phyloP scores from a whole-genome alignment of 768 basidiomycete genomes.

The Gloeopeniophorella convolvens region DNA sequence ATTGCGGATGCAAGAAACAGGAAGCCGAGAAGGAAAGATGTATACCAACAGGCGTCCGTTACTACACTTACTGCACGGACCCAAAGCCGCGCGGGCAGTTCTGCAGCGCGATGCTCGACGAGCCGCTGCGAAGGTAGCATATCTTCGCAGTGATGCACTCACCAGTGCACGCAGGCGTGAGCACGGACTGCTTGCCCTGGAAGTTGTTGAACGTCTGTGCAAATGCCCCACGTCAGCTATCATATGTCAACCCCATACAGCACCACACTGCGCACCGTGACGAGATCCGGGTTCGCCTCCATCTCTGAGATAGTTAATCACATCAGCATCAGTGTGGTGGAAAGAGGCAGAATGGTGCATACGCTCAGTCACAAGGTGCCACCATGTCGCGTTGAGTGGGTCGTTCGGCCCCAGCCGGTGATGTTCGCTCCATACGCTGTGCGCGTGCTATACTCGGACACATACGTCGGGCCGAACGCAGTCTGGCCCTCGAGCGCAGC shows the following conservation, averaged over 20 bases:
- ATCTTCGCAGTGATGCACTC: slow-evolving; percentile 62
- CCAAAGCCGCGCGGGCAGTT: slow-evolving; percentile 62
- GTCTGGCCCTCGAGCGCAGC: slow-evolving; percentile 51
- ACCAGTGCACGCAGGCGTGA: slow-evolving; percentile 48
- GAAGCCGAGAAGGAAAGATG: too few species aligned
- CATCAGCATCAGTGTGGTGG: neutral
- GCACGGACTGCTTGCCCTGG: slow-evolving; percentile 65
- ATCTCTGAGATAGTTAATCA: slow-evolving; percentile 39
- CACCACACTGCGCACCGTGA: slow-evolving; percentile 37
- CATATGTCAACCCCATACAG: neutral
- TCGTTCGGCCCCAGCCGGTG: slow-evolving; percentile 53
- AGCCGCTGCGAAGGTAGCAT: slow-evolving; percentile 74
- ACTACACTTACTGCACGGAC: slow-evolving; percentile 52
- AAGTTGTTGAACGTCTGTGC: slow-evolving; percentile 56
- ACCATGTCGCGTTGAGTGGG: slow-evolving; percentile 78
- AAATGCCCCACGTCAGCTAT: slow-evolving; percentile 1
- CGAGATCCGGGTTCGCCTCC: slow-evolving; percentile 47
- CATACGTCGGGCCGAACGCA: slow-evolving; percentile 52
- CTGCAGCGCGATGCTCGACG: slow-evolving; percentile 48
- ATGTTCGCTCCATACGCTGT: slow-evolving; percentile 55
- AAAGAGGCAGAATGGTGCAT: slow-evolving; percentile 19
- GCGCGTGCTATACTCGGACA: slow-evolving; percentile 63
- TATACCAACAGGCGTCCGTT: too few species aligned
- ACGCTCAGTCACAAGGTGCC: slow-evolving; percentile 76
- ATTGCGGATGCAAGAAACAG: too few species aligned